Conservation (phyloP, 2,329 filamentous ascomycete genomes). For the Neonectria ditissima region DNA sequence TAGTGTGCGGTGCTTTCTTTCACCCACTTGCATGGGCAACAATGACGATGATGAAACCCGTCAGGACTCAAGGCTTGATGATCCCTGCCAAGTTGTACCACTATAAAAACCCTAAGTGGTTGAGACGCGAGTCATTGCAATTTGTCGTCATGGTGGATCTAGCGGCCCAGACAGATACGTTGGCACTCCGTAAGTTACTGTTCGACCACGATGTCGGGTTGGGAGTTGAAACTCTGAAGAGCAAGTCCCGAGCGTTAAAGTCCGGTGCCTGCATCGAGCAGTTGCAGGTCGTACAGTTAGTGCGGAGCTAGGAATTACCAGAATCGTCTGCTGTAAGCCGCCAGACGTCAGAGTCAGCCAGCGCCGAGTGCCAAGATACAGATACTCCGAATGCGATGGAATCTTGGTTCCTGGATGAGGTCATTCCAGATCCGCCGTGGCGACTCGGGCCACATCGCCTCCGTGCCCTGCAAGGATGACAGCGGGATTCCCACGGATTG, state of each 20-base stretch:
- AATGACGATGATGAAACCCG: no score
- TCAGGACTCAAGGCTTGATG: no score
- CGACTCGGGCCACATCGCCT: neutral
- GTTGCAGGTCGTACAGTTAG: neutral
- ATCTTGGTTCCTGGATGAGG: neutral
- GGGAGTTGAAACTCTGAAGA: neutral
- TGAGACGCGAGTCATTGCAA: no score
- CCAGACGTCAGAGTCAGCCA: neutral
- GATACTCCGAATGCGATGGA: neutral
- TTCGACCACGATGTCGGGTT: neutral
- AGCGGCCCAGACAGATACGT: no score
- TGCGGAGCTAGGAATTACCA: neutral
- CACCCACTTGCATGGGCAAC: no score
- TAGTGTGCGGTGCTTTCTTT: no score
- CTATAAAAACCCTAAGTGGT: no score
- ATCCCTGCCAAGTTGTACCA: no score
- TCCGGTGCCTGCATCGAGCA: neutral
- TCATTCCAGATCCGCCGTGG: neutral
- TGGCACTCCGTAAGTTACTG: neutral
- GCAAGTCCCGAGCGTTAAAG: neutral
- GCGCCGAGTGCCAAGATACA: neutral
- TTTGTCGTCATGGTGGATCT: no score
- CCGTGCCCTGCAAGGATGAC: neutral
- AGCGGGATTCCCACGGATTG: neutral
- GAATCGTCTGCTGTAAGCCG: neutral